Evolutionary conservation across 1,139 yeast species (phyloP), one percentile per base, ranked within the genome.

Genomic region (Protomyces arabidopsidicola): DNA sequence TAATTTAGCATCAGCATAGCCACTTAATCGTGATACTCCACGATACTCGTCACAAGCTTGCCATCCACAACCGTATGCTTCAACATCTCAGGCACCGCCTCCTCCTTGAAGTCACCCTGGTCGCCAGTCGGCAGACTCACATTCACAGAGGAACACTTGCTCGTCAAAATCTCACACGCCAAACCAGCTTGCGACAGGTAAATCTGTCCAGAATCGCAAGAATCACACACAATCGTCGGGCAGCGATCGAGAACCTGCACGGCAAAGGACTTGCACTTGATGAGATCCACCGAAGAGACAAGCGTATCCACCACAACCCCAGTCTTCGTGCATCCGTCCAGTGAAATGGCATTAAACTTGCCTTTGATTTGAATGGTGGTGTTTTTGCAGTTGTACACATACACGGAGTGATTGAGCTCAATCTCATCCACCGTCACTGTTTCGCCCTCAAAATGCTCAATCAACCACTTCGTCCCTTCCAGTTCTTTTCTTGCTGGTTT

Each of bases 21-120:
- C 27, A 14, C 2, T 20, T 34, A 58, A 42, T 58, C 63, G 20
- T 56, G 79, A 72, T 83, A 86, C 71, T 83, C 87, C 60, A 84
- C 87, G 67, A 85, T 81, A 57, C 77, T 73, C 60, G 83, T 80
- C 45, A 75, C 74, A 64, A 84, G 71, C 68, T 79, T 77, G 24
- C 86, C 85, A 63, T 77, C 72, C 20, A 71, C 72, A 68, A 82
- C 76, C 18, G 77, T 75, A 74, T 88, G 96, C 71, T 84, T 84
- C 75, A 91, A 81, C 77, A 91, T 97, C 75, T 91, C 97, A 1
- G 97, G 97, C 45, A 87, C 83, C 5, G 96, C 85, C 67, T 84
- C 78, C 73, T 91, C 98, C 63, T 79, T 82, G 74, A 82, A 86
- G 70, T 87, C 89, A 60, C 81, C 85, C 50, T 77, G 80, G 64